A percentile compares a stretch with the other conserved stretches of the same genome.
phyloP scores from a whole-genome alignment of 768 basidiomycete genomes.

The Tephrocybe sp. region DNA sequence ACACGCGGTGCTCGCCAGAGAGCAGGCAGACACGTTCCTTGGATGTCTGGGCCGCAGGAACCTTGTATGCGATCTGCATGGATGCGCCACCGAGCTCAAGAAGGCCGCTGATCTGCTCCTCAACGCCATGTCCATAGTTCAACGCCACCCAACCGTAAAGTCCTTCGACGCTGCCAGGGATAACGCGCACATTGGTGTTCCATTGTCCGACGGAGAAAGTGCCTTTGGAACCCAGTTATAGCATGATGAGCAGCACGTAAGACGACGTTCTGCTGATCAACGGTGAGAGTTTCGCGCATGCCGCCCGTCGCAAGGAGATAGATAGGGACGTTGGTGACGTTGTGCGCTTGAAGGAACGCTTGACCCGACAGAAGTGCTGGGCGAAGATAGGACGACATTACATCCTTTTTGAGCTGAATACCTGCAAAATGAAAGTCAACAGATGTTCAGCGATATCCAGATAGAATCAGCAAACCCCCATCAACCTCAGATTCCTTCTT shows the following conservation, averaged over 20 bases:
- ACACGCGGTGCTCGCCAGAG: conserved; percentile 11
- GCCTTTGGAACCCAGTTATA: background rate
- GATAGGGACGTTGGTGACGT: conserved; percentile 3
- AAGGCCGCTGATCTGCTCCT: conserved; percentile 11
- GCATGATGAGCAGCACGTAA: conserved; percentile 4
- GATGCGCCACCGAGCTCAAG: conserved; percentile 15
- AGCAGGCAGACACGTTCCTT: conserved; percentile 10
- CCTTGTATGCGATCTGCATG: conserved; percentile 14
- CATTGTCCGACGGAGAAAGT: conserved; percentile 4
- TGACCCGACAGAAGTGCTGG: conserved; percentile 3
- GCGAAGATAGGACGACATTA: conserved; percentile 6
- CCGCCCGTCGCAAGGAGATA: conserved; percentile 16
- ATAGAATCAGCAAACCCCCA: conserved; percentile 2
- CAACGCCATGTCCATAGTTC: conserved; percentile 8
- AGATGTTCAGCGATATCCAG: background rate
- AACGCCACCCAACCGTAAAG: conserved; percentile 15
- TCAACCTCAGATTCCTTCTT: conserved; percentile 4
- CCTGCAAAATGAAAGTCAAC: background rate
- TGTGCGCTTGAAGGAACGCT: background rate
- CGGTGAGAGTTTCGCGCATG: conserved; percentile 9
- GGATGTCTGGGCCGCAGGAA: background rate
- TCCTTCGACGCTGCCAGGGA: conserved; percentile 11
- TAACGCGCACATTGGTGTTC: conserved; percentile 8
- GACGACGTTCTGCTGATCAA: background rate
- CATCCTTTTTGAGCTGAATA: conserved; percentile 7